Percentiles rank a stretch among this genome's conserved stretches.
Conservation (phyloP, 768 basidiomycete genomes). For the Leucogyrophana mollusca region DNA sequence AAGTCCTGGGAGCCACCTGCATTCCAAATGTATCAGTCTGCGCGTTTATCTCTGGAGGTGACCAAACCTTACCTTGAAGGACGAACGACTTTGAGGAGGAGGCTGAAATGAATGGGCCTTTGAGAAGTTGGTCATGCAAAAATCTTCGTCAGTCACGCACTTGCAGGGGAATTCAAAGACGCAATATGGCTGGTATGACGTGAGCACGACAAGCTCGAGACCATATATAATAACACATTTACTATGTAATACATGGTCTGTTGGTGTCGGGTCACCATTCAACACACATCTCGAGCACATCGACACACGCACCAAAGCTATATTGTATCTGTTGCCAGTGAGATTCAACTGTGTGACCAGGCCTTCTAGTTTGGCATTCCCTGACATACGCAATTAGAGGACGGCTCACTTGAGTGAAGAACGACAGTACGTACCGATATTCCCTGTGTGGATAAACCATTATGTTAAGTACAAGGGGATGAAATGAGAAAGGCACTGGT, state of each 20-base stretch:
- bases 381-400: conserved; percentile 29
- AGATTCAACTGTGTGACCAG: conserved; percentile 51
- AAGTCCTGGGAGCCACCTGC: conserved; percentile 61
- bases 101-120: too few species aligned
- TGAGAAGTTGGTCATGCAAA: not conserved
- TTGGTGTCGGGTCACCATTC: not conserved
- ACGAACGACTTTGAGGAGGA: conserved; percentile 56
- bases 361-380: conserved; percentile 65
- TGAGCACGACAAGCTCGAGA: conserved; percentile 16
- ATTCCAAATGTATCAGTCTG: conserved; percentile 3
- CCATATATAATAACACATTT: conserved; percentile 14
- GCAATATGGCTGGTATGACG: conserved; percentile 49
- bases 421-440: conserved; percentile 42
- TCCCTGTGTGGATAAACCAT: conserved; percentile 44
- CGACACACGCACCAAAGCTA: conserved; percentile 46
- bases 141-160: too few species aligned
- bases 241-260: conserved; percentile 70
- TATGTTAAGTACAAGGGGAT: not conserved
- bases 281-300: not conserved
- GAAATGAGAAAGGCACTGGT: not conserved
- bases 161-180: conserved; percentile 65
- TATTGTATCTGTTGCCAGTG: conserved; percentile 56
- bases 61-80: conserved; percentile 48
- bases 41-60: not conserved
- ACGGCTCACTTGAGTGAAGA: not conserved